Base-by-base conservation (phyloP, 2,329 filamentous ascomycete species). In the Didymella pinodella region DNA sequence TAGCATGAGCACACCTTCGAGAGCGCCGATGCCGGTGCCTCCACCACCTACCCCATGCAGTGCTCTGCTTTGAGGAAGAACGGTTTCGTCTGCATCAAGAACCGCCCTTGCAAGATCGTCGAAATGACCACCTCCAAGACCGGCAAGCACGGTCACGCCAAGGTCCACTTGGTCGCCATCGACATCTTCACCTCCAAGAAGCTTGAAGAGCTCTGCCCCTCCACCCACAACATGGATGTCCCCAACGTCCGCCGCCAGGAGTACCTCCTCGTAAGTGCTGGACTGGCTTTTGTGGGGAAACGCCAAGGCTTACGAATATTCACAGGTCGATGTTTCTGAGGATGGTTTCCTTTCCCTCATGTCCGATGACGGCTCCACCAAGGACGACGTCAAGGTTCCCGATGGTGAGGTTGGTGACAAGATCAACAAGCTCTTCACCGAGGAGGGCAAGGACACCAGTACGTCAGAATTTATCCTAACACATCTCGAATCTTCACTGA, bases 51-150 rank as follows among this genome's bases (percentile, higher is more conserved):
- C 86, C 95, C 95, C 75, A 96, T 96, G 92, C 95, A 99, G 88
- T 99, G 95, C 85, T 99, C 96, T 85, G 94, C 96, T 77, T 88
- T 99, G 87, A 91, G 95, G 81, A 98, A 99, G 93, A 96, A 96
- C 90, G 94, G 95, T 72, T 90, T 91, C 87, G 95, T 99, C 82
- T 90, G 94, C 81, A 98, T 99, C 86, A 99, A 99, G 90, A 85
- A 86, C 84, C 95, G 95, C 76, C 96, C 95, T 76, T 99, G 95
- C 93, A 99, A 98, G 91, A 99, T 99, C 77, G 92, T 98, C 82
- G 95, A 99, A 80, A 99, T 99, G 96, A 97, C 93, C 74, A 99
- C 95, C 86, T 99, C 95, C 82, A 99, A 99, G 93, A 99, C 95
- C 73, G 95, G 95, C 85, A 99, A 99, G 92, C 95, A 99, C 91